Base-by-base conservation (phyloP, 768 basidiomycete genomes). In the Tephrocybe sp. region DNA sequence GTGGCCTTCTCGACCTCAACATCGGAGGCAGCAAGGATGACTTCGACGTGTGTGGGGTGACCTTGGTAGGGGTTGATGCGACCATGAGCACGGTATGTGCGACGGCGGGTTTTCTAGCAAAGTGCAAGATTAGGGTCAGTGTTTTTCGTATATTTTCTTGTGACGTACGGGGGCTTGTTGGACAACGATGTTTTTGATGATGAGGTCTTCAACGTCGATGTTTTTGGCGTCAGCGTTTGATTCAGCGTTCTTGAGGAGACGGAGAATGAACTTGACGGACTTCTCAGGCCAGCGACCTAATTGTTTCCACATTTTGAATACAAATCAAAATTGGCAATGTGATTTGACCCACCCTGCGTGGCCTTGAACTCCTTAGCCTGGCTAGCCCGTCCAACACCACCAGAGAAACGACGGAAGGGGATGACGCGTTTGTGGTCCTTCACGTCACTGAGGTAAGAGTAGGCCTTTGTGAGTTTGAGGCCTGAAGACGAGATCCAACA, bases 211-310 rank as follows among this genome's bases (percentile, higher is more conserved):
- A 53, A 91, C 76, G 49, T 92, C 90, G 57, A 99, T 76, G 72
- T 84, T 91, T 80, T 99, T 99, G 62, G 91, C 91, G 63, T 98
- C 94, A 55, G 97, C 97, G 70, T 99, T 99, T 59, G 97, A 87
- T 72, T 98, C 95, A 36, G 97, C 97, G 71, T 99, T 99, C 83
- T 98, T 98, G 66, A 99, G 72, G 46, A 99, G 83, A 59, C 91
- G 85, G 55, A 86, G 79, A 67, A 99, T 87, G 80, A 94, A 95
- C 70, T 88, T 88, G 72, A 97, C 84, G 43, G 93, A 97, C 77
- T 99, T 98, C 78, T 92, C 94, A 67, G 97, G 97, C 97, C 97
- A 98, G 67, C 97, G 95, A 85, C 97, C 95, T 97, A 59, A 2
- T 10, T 0, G 24, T 2, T 37, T 37, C 18, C 8, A 34, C 11